Evolutionary conservation across 2,329 filamentous ascomycete genomes (phyloP), one percentile per base, ranked within the genome.

Genomic region (Lachnellula subtilissima): DNA sequence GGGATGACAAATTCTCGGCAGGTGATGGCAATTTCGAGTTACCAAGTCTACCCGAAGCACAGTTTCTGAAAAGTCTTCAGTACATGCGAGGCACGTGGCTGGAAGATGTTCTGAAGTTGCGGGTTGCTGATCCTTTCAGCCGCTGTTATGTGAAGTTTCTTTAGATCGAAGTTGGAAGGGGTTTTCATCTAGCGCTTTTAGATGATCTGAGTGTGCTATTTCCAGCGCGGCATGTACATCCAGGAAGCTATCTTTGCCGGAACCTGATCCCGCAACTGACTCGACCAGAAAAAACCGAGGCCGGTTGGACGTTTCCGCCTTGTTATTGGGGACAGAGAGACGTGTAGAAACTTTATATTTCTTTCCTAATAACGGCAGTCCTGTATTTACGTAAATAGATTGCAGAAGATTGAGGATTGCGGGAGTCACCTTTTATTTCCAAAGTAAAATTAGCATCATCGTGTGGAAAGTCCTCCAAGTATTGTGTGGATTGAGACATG

Each of bases 41-140:
- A 55, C 58, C 37, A 42, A 58, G 23, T 25, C 12, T 19, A 56
- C 50, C 15, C 50, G 55, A 11, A 7, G 28, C 2, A 48, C 11
- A 1, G 17, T 37, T 15, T 12, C n/a, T 36, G 50, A 32, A 37
- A 61, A 61, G 22, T 58, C 53, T 46, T 61, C 56, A 4, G 52
- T 56, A 17, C 58, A 61, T 9, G 58, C 50, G 5, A 52, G 52
- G 37, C 58, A 61, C 32, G 32, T 50, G 22, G 50, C 54, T 54
- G 50, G 43, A 28, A 52, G 11, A 47, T 19, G 6, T 28, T 47
- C 45, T 23, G 6, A 3, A 15, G 22, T 15, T 22, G 25, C 45
- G 5, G 4, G 25, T 28, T 28, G 25, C 6, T 28, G 25, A 7
- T 28, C 25, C 25, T 28, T 28, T 7, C 5, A 28, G 6, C 25